Evolutionary conservation across 2,329 filamentous ascomycete genomes (phyloP), one percentile per base, ranked within the genome.

Genomic region (Alternaria alternata): DNA sequence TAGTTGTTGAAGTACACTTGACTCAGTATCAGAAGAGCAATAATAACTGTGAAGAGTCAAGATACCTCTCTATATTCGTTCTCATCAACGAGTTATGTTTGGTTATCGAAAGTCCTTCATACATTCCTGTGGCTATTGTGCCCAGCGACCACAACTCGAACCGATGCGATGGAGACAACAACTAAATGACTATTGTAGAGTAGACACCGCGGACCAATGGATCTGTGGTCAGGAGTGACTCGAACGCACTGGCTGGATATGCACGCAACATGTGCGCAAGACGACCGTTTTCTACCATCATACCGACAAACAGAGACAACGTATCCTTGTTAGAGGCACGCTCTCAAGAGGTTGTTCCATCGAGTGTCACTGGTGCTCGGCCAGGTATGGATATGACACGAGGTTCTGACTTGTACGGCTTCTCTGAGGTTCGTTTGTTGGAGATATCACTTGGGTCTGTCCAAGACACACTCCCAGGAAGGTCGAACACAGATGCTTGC

Each of bases 361-460:
- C 5, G 7, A 48, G 18, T n/a, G 18, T 36, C 5, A 20, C 18
- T 34, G 30, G 9, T 2, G 1, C 12, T 11, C 16, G 6, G 12
- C 12, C 7, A 12, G 46, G 30, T 24, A n/a, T 36, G 20, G 4
- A 1, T n/a, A 48, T 7, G 5, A n/a, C 3, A 1, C 4, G 18
- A n/a, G 46, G 34, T 14, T 20, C n/a, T 4, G 46, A 34, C 2
- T 36, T 48, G 1, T 30, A 48, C 7, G 18, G 4, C 18, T 16
- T n/a, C 7, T 16, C 46, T 4, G 30, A 4, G 18, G 46, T 22
- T 20, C n/a, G 3, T 36, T 6, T 2, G 4, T 12, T 48, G 4
- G 6, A 12, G 4, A 34, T 2, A 3, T 2, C 1, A 3, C 30
- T 32, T 18, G 0, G 18, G 1, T 14, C 0, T 6, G n/a, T 22